Percentiles rank a stretch among this genome's conserved stretches.
These are phyloP conservation scores for Diddensiella santjacobensis DNA, from an alignment of 805 yeast genomes.

Conservation along the genomic window DNA sequence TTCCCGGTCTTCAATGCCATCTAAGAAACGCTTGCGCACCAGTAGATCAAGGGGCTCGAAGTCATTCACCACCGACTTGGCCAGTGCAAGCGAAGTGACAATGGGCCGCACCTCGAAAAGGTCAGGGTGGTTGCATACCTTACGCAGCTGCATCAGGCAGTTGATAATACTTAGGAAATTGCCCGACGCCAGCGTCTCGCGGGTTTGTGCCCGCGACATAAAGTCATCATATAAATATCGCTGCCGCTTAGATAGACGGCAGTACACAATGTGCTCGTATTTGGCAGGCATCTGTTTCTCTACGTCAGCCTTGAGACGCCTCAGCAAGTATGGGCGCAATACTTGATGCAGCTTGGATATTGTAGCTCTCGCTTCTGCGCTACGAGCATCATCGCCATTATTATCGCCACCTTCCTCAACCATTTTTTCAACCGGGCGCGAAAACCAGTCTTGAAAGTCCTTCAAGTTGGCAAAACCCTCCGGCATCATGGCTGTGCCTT, in stretches of 20 bases:
- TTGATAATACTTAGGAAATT: slow-evolving; percentile 92
- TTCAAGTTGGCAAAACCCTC: slow-evolving; percentile 95
- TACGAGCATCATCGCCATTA: slow-evolving; percentile 48
- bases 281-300: slow-evolving; percentile 99
- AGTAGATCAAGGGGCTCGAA: slow-evolving; percentile 43
- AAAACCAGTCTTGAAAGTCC: slow-evolving; percentile 98
- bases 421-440: slow-evolving; percentile 91
- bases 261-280: slow-evolving; percentile 90
- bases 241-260: slow-evolving; percentile 89
- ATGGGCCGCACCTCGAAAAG: slow-evolving; percentile 94
- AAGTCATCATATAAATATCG: slow-evolving; percentile 91
- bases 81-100: slow-evolving; percentile 80
- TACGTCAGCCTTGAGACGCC: slow-evolving; percentile 93
- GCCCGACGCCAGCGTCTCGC: slow-evolving; percentile 89
- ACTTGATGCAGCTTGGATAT: slow-evolving; percentile 90
- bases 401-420: slow-evolving; percentile 61
- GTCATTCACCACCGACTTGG: slow-evolving; percentile 53
- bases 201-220: slow-evolving; percentile 94
- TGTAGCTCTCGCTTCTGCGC: slow-evolving; percentile 71
- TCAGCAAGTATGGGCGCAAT: slow-evolving; percentile 81
- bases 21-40: slow-evolving; percentile 32
- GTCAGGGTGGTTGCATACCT: slow-evolving; percentile 96
- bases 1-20: slow-evolving; percentile 13
- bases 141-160: slow-evolving; percentile 95
- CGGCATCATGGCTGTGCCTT: slow-evolving; percentile 59